These are phyloP conservation scores for Pneumocystis carinii DNA, from an alignment of 1,139 yeast species.

Conservation along the genomic window DNA sequence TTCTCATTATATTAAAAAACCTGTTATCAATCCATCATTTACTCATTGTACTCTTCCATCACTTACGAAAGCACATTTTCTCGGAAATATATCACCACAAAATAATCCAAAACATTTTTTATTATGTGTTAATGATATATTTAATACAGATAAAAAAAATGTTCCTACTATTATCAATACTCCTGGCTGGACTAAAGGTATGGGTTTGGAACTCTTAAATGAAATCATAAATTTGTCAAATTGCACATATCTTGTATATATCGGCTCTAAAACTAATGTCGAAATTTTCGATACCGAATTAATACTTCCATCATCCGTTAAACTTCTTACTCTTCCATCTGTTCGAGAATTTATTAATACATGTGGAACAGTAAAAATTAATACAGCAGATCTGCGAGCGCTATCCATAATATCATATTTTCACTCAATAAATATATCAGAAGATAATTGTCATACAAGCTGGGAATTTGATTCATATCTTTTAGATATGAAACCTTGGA, in stretches of 20 bases:
- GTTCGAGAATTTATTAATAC: background rate
- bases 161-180: slow-evolving; percentile 49
- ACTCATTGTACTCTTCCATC: slow-evolving; percentile 21
- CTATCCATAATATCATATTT: slow-evolving; percentile 25
- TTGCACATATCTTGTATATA: slow-evolving; percentile 11
- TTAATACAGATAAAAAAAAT: slow-evolving; percentile 15
- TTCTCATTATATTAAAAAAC: slow-evolving; percentile 18
- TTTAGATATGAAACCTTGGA: slow-evolving; percentile 8
- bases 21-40: slow-evolving; percentile 24
- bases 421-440: slow-evolving; percentile 15
- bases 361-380: slow-evolving; percentile 7
- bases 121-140: slow-evolving; percentile 31
- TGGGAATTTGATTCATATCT: slow-evolving; percentile 10
- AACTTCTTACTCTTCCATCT: background rate
- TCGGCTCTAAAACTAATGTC: slow-evolving; percentile 9
- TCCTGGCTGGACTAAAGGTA: slow-evolving; percentile 91
- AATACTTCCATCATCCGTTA: background rate
- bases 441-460: background rate
- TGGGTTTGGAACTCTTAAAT: slow-evolving; percentile 53
- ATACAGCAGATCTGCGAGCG: slow-evolving; percentile 24
- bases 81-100: slow-evolving; percentile 64
- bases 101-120: slow-evolving; percentile 49
- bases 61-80: slow-evolving; percentile 30
- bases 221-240: slow-evolving; percentile 28
- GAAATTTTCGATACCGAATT: slow-evolving; percentile 1